phyloP scores from a whole-genome alignment of 495 filamentous ascomycete species.

The Podospora australis region DNA sequence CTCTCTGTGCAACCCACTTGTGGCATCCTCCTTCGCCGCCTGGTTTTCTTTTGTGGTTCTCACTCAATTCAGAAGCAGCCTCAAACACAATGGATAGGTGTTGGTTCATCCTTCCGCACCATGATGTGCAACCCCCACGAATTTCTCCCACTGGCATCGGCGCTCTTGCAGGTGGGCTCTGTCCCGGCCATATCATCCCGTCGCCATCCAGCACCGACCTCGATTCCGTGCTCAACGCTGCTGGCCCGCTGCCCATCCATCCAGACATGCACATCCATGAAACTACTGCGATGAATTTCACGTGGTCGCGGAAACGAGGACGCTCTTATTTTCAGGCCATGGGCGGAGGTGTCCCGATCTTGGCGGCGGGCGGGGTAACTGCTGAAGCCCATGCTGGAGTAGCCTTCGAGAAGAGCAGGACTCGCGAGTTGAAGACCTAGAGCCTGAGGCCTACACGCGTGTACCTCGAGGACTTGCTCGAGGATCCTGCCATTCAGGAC shows the following conservation, averaged over 20 bases:
- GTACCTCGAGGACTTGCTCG: neutral
- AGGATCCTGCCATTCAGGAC: neutral
- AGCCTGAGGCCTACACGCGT: neutral
- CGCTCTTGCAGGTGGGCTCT: neutral
- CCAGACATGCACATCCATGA: neutral
- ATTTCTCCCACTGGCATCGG: neutral
- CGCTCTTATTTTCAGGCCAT: neutral
- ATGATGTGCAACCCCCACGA: neutral
- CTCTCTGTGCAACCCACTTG: too few species aligned
- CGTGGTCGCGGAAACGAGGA: neutral
- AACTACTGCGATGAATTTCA: neutral
- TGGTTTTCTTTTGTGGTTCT: too few species aligned
- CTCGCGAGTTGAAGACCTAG: neutral
- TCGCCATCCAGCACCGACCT: neutral
- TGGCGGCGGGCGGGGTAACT: neutral
- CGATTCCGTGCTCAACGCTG: neutral
- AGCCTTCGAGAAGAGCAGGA: neutral
- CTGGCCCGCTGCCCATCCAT: neutral
- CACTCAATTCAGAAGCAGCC: too few species aligned
- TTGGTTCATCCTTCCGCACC: slow-evolving; percentile 2
- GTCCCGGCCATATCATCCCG: neutral
- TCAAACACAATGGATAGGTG: slow-evolving; percentile 6
- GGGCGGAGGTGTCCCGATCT: neutral
- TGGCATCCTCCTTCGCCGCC: too few species aligned
- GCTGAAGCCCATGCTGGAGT: neutral